A percentile compares a stretch with the other conserved stretches of the same genome.
phyloP scores from a whole-genome alignment of 306 rosid species.

The Biancaea sappan region DNA sequence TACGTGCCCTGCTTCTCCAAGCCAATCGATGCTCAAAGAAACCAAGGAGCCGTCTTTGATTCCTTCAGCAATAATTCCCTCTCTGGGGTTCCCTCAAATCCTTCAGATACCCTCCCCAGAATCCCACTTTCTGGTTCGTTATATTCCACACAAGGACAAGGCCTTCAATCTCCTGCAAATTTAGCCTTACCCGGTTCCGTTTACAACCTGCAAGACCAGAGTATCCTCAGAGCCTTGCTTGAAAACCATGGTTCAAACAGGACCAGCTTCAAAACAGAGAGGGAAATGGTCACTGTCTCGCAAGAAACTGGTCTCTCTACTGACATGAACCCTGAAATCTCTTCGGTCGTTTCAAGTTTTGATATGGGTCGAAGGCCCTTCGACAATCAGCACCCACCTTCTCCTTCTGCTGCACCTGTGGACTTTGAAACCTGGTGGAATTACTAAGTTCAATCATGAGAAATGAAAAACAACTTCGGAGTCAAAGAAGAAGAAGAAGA shows the following conservation, averaged over 20 bases:
- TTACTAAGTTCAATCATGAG: slow-evolving; percentile 36
- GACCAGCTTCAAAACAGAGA: slow-evolving; percentile 61
- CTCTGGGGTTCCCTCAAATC: slow-evolving; percentile 46
- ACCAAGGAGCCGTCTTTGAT: slow-evolving; percentile 53
- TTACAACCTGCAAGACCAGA: slow-evolving; percentile 54
- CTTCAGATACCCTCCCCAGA: slow-evolving; percentile 40
- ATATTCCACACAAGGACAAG: slow-evolving; percentile 46
- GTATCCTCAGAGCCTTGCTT: slow-evolving; percentile 55
- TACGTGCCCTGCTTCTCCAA: slow-evolving; percentile 99
- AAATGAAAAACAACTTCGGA: neutral
- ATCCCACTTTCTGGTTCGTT: slow-evolving; percentile 42
- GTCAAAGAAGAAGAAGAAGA: neutral
- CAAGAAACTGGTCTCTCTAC: slow-evolving; percentile 63
- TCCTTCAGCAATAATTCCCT: slow-evolving; percentile 46
- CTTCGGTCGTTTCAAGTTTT: slow-evolving; percentile 63
- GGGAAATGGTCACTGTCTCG: slow-evolving; percentile 53
- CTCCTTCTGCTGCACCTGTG: slow-evolving; percentile 41
- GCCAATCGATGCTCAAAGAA: slow-evolving; percentile 59
- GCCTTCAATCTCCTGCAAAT: slow-evolving; percentile 28
- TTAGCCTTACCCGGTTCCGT: slow-evolving; percentile 44
- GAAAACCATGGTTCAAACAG: slow-evolving; percentile 55
- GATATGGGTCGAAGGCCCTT: slow-evolving; percentile 52
- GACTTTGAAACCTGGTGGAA: slow-evolving; percentile 62
- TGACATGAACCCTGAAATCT: slow-evolving; percentile 65
- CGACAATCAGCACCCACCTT: slow-evolving; percentile 47